Base-by-base conservation (phyloP, 1,139 yeast genomes). In the Kluyveromyces sp. region DNA sequence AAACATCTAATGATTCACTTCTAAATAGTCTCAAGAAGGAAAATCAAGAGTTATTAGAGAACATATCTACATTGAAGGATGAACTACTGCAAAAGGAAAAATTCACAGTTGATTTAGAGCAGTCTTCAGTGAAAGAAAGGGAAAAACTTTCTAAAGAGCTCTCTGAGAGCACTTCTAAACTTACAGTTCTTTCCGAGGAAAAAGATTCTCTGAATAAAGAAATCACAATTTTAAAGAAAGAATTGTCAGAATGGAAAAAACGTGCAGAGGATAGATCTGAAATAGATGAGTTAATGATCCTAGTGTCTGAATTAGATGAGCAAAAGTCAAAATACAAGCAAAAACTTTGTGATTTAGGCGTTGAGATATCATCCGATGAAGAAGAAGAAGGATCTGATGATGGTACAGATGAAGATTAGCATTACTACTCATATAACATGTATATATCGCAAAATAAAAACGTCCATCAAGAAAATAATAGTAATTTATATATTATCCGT, bases 241-340 rank as follows among this genome's bases (percentile, higher is more conserved):
- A 33, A 33, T 7, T 33, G 15, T 10, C 15, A n/a, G 5, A 33
- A 10, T 7, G 15, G 26, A 51, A 51, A 39, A 39, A 43, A 25
- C 47, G 50, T 32, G 47, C 47, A 32, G 54, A 50, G 7, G 57
- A 53, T 34, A 50, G 50, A 35, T 52, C 62, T 6, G 95, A 86
- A 43, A 61, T 83, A 10, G 96, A 88, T 58, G 95, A 86, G 48
- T 65, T 87, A 51, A 77, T 87, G 81, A 67, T 85, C 38, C 67
- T 87, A 38, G 77, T 88, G 66, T 74, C 83, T 10, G 95, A 85
- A 40, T 68, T 85, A 59, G 94, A 85, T 53, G 92, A 85, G 43
- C 76, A 76, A 50, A 81, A 77, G 50, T 72, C 73, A 34, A 72
- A 71, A 54, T 85, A 86, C 62, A 83, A 82, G 55, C 59, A 63